Conservation (phyloP, 176 grass and related monocot species). For the Avena eriantha region DNA sequence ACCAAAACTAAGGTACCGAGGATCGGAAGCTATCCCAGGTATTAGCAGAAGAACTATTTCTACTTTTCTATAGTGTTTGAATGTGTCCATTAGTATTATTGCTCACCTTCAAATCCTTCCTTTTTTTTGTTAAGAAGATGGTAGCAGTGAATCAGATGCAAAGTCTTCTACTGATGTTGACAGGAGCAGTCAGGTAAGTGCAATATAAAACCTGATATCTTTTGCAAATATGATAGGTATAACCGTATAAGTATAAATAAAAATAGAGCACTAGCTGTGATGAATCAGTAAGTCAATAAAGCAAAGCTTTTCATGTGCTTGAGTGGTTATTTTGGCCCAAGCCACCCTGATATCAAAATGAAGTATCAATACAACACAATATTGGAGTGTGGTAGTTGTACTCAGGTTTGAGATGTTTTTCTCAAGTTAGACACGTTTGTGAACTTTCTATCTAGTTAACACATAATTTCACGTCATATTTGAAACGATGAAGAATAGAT, state of each 20-base stretch:
- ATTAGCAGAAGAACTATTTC: constrained; percentile 31
- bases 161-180: constrained; percentile 23
- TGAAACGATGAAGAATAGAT: neutral
- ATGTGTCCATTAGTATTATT: constrained; percentile 13
- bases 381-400: neutral
- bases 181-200: constrained; percentile 58
- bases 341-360: neutral
- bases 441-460: neutral
- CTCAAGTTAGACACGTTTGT: neutral
- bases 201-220: neutral
- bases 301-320: neutral
- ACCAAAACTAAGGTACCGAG: constrained; percentile 71
- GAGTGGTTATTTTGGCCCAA: neutral
- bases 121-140: constrained; percentile 41
- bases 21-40: constrained; percentile 48
- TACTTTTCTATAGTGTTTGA: constrained; percentile 28
- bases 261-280: neutral
- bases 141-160: constrained; percentile 36
- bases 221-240: constrained; percentile 9
- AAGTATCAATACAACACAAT: neutral
- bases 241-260: too few species aligned
- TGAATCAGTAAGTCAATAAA: neutral
- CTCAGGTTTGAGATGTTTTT: constrained; percentile 6
- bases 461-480: neutral
- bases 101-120: neutral